Evolutionary conservation across 176 grass and related monocot species (phyloP).

Genomic region (Zoysia japonica): DNA sequence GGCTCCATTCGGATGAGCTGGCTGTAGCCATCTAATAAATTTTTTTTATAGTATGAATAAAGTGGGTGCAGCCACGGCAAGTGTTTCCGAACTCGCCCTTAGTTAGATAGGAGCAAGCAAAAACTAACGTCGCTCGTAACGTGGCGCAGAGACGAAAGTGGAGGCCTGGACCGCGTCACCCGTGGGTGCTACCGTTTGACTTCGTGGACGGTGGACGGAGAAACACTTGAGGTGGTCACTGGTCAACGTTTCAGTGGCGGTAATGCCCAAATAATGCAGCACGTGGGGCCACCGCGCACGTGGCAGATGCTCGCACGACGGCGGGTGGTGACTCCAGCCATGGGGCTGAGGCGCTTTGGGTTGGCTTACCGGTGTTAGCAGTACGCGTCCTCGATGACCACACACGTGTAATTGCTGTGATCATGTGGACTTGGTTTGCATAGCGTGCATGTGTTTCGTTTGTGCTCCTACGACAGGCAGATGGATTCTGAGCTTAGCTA

Average conservation of each 20-base stretch:
- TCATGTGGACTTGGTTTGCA: not conserved
- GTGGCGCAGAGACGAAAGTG: not conserved
- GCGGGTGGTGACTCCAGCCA: not conserved
- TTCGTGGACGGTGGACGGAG: not conserved
- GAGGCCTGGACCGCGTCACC: not conserved
- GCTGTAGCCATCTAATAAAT: too few species aligned
- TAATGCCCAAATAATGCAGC: constrained; percentile 24
- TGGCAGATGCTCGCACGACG: not conserved
- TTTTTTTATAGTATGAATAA: too few species aligned
- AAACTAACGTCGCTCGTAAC: too few species aligned
- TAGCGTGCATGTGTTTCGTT: not conserved
- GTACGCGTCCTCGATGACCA: not conserved
- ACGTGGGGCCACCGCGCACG: not conserved
- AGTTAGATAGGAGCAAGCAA: too few species aligned
- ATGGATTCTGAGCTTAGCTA: too few species aligned
- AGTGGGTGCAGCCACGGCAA: too few species aligned
- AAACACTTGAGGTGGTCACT: not conserved
- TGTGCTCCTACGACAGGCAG: too few species aligned
- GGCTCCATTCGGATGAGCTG: too few species aligned
- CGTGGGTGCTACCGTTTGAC: not conserved
- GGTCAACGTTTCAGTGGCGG: not conserved
- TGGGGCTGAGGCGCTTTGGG: not conserved
- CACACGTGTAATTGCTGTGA: not conserved
- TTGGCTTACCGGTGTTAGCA: not conserved
- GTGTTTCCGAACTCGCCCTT: too few species aligned